phyloP scores from a whole-genome alignment of 2,329 filamentous ascomycete genomes.

The Aspergillus neoniger region DNA sequence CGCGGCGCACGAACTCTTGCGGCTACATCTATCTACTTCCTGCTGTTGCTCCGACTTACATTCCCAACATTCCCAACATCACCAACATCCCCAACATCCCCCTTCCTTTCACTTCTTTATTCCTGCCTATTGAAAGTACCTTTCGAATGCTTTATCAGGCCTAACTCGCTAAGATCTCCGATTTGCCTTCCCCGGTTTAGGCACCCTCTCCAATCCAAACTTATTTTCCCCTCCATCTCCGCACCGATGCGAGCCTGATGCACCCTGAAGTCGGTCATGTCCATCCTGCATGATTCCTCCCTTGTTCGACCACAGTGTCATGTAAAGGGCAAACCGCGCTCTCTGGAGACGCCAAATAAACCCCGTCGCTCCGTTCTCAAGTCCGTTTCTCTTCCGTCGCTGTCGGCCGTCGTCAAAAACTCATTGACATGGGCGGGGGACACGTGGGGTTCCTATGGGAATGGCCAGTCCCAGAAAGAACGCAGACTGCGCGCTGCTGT shows the following conservation, averaged over 20 bases:
- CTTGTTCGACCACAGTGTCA: conserved; percentile 25
- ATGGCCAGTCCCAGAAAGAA: conserved; percentile 57
- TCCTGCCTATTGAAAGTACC: not conserved
- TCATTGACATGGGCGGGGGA: conserved; percentile 41
- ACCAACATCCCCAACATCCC: too few species aligned
- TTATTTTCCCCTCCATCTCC: not conserved
- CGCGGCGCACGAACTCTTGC: not conserved
- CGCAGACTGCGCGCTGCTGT: conserved; percentile 49
- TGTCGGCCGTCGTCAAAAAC: conserved; percentile 37
- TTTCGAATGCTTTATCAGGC: not conserved
- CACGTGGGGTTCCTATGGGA: conserved; percentile 45
- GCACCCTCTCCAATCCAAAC: not conserved
- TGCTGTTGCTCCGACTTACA: not conserved
- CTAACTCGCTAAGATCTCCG: not conserved
- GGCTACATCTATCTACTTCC: too few species aligned
- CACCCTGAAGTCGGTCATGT: conserved; percentile 5
- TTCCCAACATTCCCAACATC: not conserved
- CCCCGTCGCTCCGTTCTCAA: conserved; percentile 26
- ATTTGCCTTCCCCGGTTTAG: not conserved
- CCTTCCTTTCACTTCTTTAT: not conserved
- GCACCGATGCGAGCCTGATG: not conserved
- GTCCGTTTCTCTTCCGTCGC: conserved; percentile 32
- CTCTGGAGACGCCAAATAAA: conserved; percentile 4
- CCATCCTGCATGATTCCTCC: conserved; percentile 12
- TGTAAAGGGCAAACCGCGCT: conserved; percentile 21